These are phyloP conservation scores for Macrotyloma uniflorum DNA, from an alignment of 306 rosid genomes.

Conservation along the genomic window DNA sequence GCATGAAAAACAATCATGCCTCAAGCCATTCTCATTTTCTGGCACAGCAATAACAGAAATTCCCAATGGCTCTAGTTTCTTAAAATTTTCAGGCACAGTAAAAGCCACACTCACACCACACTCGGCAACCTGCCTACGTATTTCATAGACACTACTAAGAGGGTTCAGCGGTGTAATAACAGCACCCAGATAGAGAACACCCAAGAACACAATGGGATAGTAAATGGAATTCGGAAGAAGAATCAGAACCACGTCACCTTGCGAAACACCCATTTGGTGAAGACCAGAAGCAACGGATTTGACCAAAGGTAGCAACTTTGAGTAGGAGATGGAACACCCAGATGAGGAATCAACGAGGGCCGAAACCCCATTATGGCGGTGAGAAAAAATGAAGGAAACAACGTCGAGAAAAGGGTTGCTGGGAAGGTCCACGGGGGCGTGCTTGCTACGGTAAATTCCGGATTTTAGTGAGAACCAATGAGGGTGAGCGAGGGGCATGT, in stretches of 20 bases:
- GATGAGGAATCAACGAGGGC: conserved; percentile 76
- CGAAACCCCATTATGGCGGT: conserved; percentile 60
- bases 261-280: conserved; percentile 58
- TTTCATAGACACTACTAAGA: conserved; percentile 58
- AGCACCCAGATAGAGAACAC: conserved; percentile 66
- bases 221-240: conserved; percentile 76
- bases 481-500: conserved; percentile 32
- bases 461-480: conserved; percentile 68
- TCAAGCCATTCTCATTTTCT: conserved; percentile 43
- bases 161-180: conserved; percentile 74
- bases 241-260: conserved; percentile 69
- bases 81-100: conserved; percentile 44
- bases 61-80: conserved; percentile 50
- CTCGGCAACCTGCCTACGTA: conserved; percentile 55
- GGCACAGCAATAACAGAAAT: conserved; percentile 65
- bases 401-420: conserved; percentile 66
- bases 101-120: conserved; percentile 60
- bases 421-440: conserved; percentile 55
- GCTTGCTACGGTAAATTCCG: conserved; percentile 64
- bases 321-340: conserved; percentile 66
- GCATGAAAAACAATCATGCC: conserved; percentile 34
- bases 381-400: conserved; percentile 71
- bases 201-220: conserved; percentile 66
- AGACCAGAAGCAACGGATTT: conserved; percentile 78
- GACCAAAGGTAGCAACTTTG: conserved; percentile 55